Base-by-base conservation (phyloP, 129 eudicot genomes). In the Ambrosia artemisiifolia region DNA sequence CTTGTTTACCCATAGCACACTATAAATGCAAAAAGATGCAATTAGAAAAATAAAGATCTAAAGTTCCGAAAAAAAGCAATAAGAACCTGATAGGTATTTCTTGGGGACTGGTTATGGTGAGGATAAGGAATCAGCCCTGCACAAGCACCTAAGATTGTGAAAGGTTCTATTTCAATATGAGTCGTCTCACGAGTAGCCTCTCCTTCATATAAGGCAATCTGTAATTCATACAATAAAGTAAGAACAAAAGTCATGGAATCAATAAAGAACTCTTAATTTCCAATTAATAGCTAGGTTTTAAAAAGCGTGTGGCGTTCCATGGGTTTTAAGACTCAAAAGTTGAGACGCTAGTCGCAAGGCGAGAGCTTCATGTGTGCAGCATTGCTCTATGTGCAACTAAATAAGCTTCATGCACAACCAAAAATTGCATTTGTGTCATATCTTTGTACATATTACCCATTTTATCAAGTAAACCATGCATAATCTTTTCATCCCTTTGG, bases 1-100 rank as follows among this genome's bases (percentile, higher is more conserved):
- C 99, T 88, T 94, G 99, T 77, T 94, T 94, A 36, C 99, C 99
- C 99, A 94, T 94, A 34, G 99, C 99, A 82, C 99, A 94, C 99
- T 91, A 36, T 4, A 71, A 36, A 53, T 24, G 24, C 48, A 57
- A 48, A 55, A 17, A 12, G 5, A 59, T 11, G 12, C 35, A 17
- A 16, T 19, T 32, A 16, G 55, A 72, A 16, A 34, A 14, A 34
- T 34, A 46, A 44, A 55, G 24, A n/a, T 20, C 14, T n/a, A 48
- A 28, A 76, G 13, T 19, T 20, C 42, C 14, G 47, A 35, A 7
- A 44, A 7, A 51, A 12, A 59, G 2, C n/a, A 64, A 57, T 47
- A 46, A 35, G 76, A 36, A 85, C 97, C 95, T 95, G 99, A 84
- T 95, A 95, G 32, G 99, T 95, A 78, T 95, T 95, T 80, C 99